A percentile compares a stretch with the other conserved stretches of the same genome.
phyloP scores from a whole-genome alignment of 441 rosid genomes.

The Eutrema salsugineum region DNA sequence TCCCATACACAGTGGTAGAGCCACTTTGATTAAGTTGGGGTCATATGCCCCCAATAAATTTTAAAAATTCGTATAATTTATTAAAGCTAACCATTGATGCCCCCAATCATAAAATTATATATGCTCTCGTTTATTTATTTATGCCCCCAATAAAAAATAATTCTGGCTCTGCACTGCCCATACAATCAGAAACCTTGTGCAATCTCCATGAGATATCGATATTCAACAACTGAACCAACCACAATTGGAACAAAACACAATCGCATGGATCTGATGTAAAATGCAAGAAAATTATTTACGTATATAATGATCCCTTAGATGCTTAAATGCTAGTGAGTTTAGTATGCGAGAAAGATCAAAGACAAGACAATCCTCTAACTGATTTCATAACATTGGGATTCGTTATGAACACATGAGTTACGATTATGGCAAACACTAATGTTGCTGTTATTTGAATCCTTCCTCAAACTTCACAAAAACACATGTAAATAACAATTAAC shows the following conservation, averaged over 20 bases:
- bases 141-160: too few species aligned
- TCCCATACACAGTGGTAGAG: too few species aligned
- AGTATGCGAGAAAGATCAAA: too few species aligned
- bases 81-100: too few species aligned
- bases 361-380: not conserved
- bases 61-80: too few species aligned
- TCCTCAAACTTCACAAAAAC: not conserved
- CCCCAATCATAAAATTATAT: too few species aligned
- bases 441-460: not conserved
- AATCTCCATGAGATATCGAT: slow-evolving; percentile 91
- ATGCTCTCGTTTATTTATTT: too few species aligned
- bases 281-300: not conserved
- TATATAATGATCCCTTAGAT: not conserved
- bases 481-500: too few species aligned
- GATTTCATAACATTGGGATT: not conserved
- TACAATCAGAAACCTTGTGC: slow-evolving; percentile 97
- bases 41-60: too few species aligned
- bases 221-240: slow-evolving; percentile 58
- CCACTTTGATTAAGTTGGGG: too few species aligned
- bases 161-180: too few species aligned
- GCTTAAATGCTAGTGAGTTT: too few species aligned
- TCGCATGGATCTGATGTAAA: not conserved
- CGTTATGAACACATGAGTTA: not conserved
- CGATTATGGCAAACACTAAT: not conserved
- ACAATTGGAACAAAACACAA: not conserved